Evolutionary conservation across 257 asterid species (phyloP).

Genomic region (Mentha longifolia): DNA sequence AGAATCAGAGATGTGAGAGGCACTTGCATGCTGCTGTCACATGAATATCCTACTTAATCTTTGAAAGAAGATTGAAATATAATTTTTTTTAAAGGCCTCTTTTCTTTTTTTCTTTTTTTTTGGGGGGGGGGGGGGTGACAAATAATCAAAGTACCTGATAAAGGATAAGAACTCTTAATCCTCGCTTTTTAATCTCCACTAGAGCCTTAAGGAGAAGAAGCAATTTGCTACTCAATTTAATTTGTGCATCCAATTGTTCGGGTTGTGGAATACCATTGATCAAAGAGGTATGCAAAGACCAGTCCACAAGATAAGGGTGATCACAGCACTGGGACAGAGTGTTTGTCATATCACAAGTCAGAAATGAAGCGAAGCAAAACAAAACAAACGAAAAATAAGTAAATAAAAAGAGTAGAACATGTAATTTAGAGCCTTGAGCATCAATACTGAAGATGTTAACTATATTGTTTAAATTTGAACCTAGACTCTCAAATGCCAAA

Average conservation of each 20-base stretch:
- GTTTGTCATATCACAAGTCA: slow-evolving; percentile 10
- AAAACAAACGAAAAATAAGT: slow-evolving; percentile 20
- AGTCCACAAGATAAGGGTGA: slow-evolving; percentile 68
- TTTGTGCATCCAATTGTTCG: slow-evolving; percentile 55
- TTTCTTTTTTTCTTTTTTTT: background rate
- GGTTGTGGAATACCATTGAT: slow-evolving; percentile 43
- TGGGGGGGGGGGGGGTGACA: no score
- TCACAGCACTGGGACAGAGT: slow-evolving; percentile 62
- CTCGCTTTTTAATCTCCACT: slow-evolving; percentile 51
- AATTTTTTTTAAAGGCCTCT: background rate
- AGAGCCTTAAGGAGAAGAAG: slow-evolving; percentile 62
- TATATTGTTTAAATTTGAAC: slow-evolving; percentile 10
- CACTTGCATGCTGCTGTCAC: slow-evolving; percentile 17
- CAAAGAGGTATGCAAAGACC: slow-evolving; percentile 46
- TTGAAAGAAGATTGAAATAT: background rate
- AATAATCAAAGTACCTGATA: slow-evolving; percentile 57
- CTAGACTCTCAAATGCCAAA: slow-evolving; percentile 6
- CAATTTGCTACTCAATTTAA: slow-evolving; percentile 62
- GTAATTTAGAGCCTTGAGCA: slow-evolving; percentile 1
- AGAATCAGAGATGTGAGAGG: slow-evolving; percentile 14
- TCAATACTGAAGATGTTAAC: background rate
- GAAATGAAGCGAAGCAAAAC: slow-evolving; percentile 23
- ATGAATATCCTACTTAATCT: background rate
- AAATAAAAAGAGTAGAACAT: background rate
- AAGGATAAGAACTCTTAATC: slow-evolving; percentile 60